Conservation (phyloP, 2,329 filamentous ascomycete species). For the Calonectria pseudoturangicola region DNA sequence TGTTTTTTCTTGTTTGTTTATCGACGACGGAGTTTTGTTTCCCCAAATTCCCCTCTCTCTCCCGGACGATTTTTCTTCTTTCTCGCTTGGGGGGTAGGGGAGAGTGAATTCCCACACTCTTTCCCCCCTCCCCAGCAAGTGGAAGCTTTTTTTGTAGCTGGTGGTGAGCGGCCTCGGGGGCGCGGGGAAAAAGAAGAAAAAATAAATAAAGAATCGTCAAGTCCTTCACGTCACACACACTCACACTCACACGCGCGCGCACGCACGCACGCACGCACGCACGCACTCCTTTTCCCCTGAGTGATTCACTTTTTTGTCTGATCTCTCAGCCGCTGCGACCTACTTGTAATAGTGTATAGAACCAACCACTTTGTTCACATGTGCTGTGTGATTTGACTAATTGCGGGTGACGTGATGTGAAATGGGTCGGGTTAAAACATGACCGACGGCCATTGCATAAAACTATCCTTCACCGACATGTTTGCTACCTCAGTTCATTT, state of each 20-base stretch:
- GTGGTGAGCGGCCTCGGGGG: constrained; percentile 19
- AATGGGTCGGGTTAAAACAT: background rate
- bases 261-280: background rate
- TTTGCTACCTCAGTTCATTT: background rate
- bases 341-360: constrained; percentile 63
- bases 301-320: background rate
- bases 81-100: background rate
- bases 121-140: background rate
- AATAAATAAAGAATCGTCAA: constrained; percentile 3
- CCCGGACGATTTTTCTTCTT: constrained; percentile 14
- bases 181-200: constrained; percentile 17
- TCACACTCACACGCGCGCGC: background rate
- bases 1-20: constrained; percentile 27
- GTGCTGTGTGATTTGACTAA: background rate
- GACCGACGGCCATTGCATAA: background rate
- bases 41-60: constrained; percentile 32
- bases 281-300: background rate
- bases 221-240: constrained; percentile 7
- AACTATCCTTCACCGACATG: background rate
- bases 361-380: constrained; percentile 47
- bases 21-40: constrained; percentile 20
- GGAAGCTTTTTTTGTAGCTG: constrained; percentile 26
- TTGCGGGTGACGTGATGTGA: background rate
- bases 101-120: background rate
- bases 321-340: constrained; percentile 47